A percentile compares a stretch with the other conserved stretches of the same genome.
These are phyloP conservation scores for Scleromitrula shiraiana DNA, from an alignment of 2,329 filamentous ascomycete species.

Conservation along the genomic window DNA sequence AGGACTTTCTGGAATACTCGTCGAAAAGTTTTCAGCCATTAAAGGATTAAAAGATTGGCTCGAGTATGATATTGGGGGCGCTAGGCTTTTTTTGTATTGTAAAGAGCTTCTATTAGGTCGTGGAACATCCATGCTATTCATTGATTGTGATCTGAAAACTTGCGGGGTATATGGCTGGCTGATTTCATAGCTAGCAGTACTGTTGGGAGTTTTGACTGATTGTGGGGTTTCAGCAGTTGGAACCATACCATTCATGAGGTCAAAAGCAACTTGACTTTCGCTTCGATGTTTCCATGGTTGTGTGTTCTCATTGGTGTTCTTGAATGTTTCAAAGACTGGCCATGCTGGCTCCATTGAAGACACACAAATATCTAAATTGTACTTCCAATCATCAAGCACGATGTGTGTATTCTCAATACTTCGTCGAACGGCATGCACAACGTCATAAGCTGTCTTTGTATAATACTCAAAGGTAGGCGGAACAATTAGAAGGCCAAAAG, in stretches of 20 bases:
- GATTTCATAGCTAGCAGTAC: slow-evolving; percentile 16
- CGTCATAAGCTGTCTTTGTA: slow-evolving; percentile 30
- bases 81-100: slow-evolving; percentile 10
- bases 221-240: slow-evolving; percentile 19
- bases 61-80: slow-evolving; percentile 2
- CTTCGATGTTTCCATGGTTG: slow-evolving; percentile 13
- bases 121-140: slow-evolving; percentile 5
- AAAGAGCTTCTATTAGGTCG: slow-evolving; percentile 1
- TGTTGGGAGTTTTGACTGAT: slow-evolving; percentile 22
- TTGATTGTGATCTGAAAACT: slow-evolving; percentile 11
- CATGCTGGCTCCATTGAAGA: slow-evolving; percentile 25
- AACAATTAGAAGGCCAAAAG: slow-evolving; percentile 33
- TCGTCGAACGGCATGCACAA: slow-evolving; percentile 22
- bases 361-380: slow-evolving; percentile 23
- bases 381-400: slow-evolving; percentile 25
- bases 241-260: slow-evolving; percentile 22
- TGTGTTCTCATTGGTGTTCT: slow-evolving; percentile 14
- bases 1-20: slow-evolving; percentile 1
- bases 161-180: slow-evolving; percentile 19
- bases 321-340: slow-evolving; percentile 24
- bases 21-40: neutral
- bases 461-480: slow-evolving; percentile 36
- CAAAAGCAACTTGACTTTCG: slow-evolving; percentile 25
- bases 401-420: slow-evolving; percentile 26
- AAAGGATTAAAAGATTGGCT: slow-evolving; percentile 6